Conservation (phyloP, 352 stramenopile species). For the Blastocystis sp. region DNA sequence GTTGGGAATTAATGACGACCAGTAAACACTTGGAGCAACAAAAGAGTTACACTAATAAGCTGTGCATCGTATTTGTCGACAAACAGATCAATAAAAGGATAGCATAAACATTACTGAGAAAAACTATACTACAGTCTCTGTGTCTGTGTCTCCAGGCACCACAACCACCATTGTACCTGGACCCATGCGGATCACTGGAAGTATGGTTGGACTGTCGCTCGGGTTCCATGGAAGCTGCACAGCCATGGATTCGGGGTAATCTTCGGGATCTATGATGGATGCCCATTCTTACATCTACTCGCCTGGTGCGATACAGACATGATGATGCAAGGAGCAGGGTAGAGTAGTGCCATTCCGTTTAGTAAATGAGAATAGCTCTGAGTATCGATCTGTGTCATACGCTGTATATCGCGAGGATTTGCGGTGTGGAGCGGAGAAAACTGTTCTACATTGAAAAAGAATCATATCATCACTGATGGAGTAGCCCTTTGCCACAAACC, state of each 20-base stretch:
- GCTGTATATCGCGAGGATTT: background rate
- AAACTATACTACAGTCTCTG: too few species aligned
- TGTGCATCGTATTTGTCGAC: too few species aligned
- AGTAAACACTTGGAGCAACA: too few species aligned
- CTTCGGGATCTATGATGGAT: conserved; percentile 6
- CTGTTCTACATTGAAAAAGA: background rate
- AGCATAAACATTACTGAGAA: too few species aligned
- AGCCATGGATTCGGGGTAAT: conserved; percentile 52
- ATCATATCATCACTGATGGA: background rate
- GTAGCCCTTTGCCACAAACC: conserved; percentile 47
- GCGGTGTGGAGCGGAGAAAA: background rate
- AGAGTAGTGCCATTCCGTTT: conserved; percentile 36
- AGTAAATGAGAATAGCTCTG: background rate
- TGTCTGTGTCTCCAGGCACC: background rate
- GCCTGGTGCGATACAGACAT: conserved; percentile 35
- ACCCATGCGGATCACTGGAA: conserved; percentile 58
- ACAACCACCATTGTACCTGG: conserved; percentile 54
- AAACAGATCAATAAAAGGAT: too few species aligned
- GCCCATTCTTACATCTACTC: background rate
- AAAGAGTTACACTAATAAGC: too few species aligned
- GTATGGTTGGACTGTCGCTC: conserved; percentile 49
- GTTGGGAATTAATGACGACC: too few species aligned
- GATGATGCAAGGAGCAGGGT: conserved; percentile 59
- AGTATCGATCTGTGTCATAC: background rate
- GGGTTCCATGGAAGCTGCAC: conserved; percentile 53